Evolutionary conservation across 345 rosid genomes (phyloP), one percentile per base, ranked within the genome.

Genomic region (Hevea brasiliensis): DNA sequence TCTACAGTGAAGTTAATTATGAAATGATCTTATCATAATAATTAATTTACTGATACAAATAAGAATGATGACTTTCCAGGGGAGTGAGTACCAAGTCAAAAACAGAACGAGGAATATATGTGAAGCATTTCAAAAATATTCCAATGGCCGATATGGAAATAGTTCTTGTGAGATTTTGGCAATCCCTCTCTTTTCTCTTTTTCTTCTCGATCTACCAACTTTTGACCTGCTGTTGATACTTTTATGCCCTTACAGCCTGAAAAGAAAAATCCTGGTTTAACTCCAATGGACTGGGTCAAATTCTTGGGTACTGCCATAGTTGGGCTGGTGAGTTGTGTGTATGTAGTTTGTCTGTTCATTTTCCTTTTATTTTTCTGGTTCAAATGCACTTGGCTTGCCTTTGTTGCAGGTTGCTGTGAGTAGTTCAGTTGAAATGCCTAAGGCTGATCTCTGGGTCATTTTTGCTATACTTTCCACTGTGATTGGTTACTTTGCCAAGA

Each of bases 121-220:
- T 92, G 65, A 95, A 95, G 76, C 99, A 95, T 90, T 95, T 95
- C 89, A 95, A 88, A 80, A 91, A 89, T 79, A 95, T 95, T 69
- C 99, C 99, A 57, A 95, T 95, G 99, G 99, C 99, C 26, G 99
- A 95, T 84, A 73, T 91, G 94, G 99, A 95, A 77, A 91, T 95
- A 74, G 99, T 95, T 75, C 99, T 95, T 72, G 99, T 95, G 84
- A 87, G 90, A 81, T 72, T 62, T 72, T 71, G 14, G 29, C 47
- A n/a, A 0, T 11, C 23, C 76, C 40, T 44, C 76, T 74, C 61
- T 74, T 32, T 35, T 68, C 18, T 75, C n/a, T 76, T 61, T 78
- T 35, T 32, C 27, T 61, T 1, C n/a, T 51, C 29, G 12, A 29
- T 27, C 15, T 23, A 18, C 21, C 13, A 23, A 62, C 55, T 55